These are phyloP conservation scores for Epichloe scottii DNA, from an alignment of 2,329 filamentous ascomycete species.

Conservation along the genomic window DNA sequence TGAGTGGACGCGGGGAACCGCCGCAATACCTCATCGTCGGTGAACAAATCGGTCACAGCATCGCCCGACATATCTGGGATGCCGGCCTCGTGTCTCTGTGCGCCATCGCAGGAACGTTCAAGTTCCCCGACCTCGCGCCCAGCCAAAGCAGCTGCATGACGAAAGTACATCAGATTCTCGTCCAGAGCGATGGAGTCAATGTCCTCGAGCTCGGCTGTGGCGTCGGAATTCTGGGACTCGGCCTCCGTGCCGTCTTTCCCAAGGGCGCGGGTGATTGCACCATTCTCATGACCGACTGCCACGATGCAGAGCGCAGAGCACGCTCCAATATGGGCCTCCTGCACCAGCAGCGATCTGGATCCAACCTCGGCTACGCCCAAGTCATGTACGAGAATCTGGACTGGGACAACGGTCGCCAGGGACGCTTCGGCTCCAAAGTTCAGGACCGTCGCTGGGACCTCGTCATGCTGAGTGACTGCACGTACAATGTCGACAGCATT, in stretches of 20 bases:
- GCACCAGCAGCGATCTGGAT: conserved; percentile 7
- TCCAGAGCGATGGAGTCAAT: conserved; percentile 18
- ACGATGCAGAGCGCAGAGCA: conserved; percentile 39
- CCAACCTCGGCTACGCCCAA: conserved; percentile 7
- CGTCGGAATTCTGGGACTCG: conserved; percentile 42
- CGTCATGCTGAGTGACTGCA: conserved; percentile 46
- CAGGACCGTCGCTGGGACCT: conserved; percentile 35
- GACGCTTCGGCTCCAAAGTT: conserved; percentile 29
- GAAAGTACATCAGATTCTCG: conserved; percentile 19
- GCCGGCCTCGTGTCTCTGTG: conserved; percentile 35
- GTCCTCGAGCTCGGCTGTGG: conserved; percentile 45
- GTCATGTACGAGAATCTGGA: conserved; percentile 43
- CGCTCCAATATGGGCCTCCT: conserved; percentile 31
- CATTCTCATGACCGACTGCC: conserved; percentile 43
- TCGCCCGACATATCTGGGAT: conserved; percentile 48
- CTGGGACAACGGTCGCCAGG: conserved; percentile 39
- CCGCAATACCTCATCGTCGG: conserved; percentile 29
- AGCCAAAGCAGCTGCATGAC: conserved; percentile 17
- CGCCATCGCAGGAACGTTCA: conserved; percentile 18
- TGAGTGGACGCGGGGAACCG: conserved; percentile 13
- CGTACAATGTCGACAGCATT: conserved; percentile 46
- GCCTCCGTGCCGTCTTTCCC: conserved; percentile 27
- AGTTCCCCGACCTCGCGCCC: conserved; percentile 14
- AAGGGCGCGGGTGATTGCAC: conserved; percentile 12
- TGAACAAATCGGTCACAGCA: conserved; percentile 47